Conservation (phyloP, 352 stramenopile genomes). For the Pythium volutum region DNA sequence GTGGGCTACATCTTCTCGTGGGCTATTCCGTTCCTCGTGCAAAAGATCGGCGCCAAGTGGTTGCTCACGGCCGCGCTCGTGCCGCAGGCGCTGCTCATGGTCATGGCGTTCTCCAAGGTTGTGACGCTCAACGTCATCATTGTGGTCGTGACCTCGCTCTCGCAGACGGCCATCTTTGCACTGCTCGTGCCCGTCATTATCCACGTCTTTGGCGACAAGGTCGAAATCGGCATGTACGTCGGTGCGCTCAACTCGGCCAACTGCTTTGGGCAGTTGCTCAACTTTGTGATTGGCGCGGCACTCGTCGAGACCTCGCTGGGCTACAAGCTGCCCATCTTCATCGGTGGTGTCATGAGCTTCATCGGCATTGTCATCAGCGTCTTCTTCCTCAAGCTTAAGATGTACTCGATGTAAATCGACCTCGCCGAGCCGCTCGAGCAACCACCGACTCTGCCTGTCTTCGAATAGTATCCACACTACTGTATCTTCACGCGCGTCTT, state of each 20-base stretch:
- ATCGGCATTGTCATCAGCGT: slow-evolving; percentile 49
- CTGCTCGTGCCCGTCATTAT: slow-evolving; percentile 72
- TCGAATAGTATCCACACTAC: too few species aligned
- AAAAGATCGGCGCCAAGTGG: slow-evolving; percentile 32
- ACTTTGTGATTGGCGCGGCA: slow-evolving; percentile 50
- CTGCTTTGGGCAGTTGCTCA: slow-evolving; percentile 17
- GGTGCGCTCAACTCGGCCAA: slow-evolving; percentile 69
- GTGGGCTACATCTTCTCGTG: slow-evolving; percentile 40
- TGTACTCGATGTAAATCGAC: slow-evolving; percentile 71
- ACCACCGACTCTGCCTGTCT: too few species aligned
- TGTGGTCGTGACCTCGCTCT: slow-evolving; percentile 43
- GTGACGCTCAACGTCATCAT: slow-evolving; percentile 38
- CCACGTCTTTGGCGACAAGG: slow-evolving; percentile 48
- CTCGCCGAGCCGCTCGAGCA: too few species aligned
- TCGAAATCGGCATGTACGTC: slow-evolving; percentile 30
- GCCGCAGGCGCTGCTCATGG: slow-evolving; percentile 44
- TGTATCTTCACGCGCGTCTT: too few species aligned
- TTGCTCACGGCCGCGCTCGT: slow-evolving; percentile 27
- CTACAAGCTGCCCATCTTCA: slow-evolving; percentile 56
- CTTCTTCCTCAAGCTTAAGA: slow-evolving; percentile 53
- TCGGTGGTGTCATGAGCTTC: slow-evolving; percentile 58
- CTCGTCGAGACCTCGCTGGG: slow-evolving; percentile 61
- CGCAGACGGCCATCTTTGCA: slow-evolving; percentile 55
- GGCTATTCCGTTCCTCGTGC: slow-evolving; percentile 36
- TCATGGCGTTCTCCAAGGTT: slow-evolving; percentile 41